These are phyloP conservation scores for Camelina hispida DNA, from an alignment of 345 rosid species.

Conservation along the genomic window DNA sequence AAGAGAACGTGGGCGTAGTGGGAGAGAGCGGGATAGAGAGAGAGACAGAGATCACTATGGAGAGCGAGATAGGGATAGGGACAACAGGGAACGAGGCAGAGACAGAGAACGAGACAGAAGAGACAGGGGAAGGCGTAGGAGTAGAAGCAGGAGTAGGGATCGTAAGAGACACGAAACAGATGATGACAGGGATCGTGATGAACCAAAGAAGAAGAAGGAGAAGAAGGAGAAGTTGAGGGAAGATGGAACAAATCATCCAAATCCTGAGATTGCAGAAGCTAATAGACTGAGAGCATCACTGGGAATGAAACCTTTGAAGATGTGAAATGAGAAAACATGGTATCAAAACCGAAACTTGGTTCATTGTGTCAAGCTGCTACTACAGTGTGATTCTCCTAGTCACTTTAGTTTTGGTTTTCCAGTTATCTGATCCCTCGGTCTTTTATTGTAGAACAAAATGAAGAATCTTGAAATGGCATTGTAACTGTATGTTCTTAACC, in stretches of 20 bases:
- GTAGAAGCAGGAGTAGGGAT: constrained; percentile 79
- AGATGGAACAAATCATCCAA: constrained; percentile 84
- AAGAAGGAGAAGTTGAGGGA: constrained; percentile 76
- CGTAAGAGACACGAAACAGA: constrained; percentile 69
- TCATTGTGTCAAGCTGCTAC: constrained; percentile 14
- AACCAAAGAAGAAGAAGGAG: constrained; percentile 74
- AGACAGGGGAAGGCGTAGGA: constrained; percentile 71
- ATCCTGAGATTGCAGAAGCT: constrained; percentile 94
- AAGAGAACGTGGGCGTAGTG: constrained; percentile 59
- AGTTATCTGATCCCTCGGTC: not conserved
- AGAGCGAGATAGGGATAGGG: constrained; percentile 76
- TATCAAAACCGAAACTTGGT: not conserved
- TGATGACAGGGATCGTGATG: constrained; percentile 51
- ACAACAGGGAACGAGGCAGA: constrained; percentile 71
- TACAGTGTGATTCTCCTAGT: not conserved
- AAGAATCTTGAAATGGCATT: not conserved
- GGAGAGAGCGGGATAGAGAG: constrained; percentile 61
- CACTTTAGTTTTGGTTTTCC: not conserved
- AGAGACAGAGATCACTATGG: constrained; percentile 74
- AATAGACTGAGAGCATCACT: constrained; percentile 77
- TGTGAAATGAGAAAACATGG: not conserved
- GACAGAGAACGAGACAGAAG: constrained; percentile 81
- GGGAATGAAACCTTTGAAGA: constrained; percentile 70
- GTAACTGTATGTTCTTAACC: constrained; percentile 24
- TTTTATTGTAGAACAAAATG: constrained; percentile 28